These are phyloP conservation scores for Suhomyces bribrorum DNA, from an alignment of 1,139 yeast species.

Conservation along the genomic window DNA sequence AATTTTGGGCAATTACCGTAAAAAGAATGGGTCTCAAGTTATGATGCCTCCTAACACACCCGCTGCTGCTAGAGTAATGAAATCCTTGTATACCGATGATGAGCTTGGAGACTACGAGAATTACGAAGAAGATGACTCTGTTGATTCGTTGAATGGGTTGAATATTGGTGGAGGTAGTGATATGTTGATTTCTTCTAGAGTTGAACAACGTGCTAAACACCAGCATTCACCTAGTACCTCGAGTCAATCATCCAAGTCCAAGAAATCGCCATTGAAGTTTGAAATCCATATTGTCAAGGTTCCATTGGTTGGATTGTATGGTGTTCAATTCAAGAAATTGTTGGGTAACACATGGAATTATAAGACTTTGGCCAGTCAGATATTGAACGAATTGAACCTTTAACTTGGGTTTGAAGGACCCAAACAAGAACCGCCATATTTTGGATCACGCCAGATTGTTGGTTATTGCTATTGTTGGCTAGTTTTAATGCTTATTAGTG, in stretches of 20 bases:
- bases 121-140: constrained; percentile 54
- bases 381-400: constrained; percentile 76
- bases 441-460: not conserved
- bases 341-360: constrained; percentile 96
- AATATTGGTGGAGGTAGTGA: constrained; percentile 60
- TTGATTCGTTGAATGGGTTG: constrained; percentile 58
- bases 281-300: constrained; percentile 93
- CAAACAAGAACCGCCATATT: no score
- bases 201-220: constrained; percentile 52
- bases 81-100: constrained; percentile 41
- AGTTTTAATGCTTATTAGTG: not conserved
- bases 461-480: not conserved
- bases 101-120: constrained; percentile 28
- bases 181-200: constrained; percentile 61
- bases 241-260: constrained; percentile 24
- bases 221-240: constrained; percentile 32
- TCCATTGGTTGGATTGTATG: constrained; percentile 86
- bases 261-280: constrained; percentile 65
- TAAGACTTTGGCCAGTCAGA: constrained; percentile 88
- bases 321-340: constrained; percentile 91
- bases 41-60: constrained; percentile 53
- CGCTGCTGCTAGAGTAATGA: constrained; percentile 45
- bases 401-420: no score
- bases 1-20: constrained; percentile 46
- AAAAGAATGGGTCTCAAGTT: constrained; percentile 48